A percentile compares a stretch with the other conserved stretches of the same genome.
These are phyloP conservation scores for Eimeria praecox DNA, from an alignment of 169 alveolate genomes.

Conservation along the genomic window DNA sequence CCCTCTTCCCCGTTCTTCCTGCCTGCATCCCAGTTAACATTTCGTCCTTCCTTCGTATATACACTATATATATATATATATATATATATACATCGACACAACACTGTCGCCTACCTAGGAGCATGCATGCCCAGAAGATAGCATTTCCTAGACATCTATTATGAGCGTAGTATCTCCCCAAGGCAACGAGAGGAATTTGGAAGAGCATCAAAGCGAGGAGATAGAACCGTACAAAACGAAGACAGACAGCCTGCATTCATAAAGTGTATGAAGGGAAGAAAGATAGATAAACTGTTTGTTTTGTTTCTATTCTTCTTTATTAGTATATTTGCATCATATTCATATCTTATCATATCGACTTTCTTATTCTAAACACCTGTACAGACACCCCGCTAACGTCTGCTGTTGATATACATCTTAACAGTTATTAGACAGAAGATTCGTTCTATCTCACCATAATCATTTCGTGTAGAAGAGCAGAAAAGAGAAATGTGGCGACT, in stretches of 20 bases:
- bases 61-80: background rate
- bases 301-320: too few relatives aligned
- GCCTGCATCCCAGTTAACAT: too few relatives aligned
- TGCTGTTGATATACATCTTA: too few relatives aligned
- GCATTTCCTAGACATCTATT: conserved; percentile 62
- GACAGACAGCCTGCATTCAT: conserved; percentile 81
- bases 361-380: too few relatives aligned
- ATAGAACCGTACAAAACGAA: conserved; percentile 79
- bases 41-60: background rate
- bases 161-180: conserved; percentile 75
- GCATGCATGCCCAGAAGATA: conserved; percentile 82
- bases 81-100: background rate
- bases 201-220: conserved; percentile 81
- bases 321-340: too few relatives aligned
- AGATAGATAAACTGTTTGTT: too few relatives aligned
- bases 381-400: too few relatives aligned
- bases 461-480: conserved; percentile 89
- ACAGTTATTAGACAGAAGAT: background rate
- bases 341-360: too few relatives aligned
- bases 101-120: conserved; percentile 66
- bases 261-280: background rate
- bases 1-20: too few relatives aligned
- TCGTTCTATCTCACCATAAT: conserved; percentile 85
- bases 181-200: conserved; percentile 82
- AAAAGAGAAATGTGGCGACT: conserved; percentile 86